Base-by-base conservation (phyloP, 352 stramenopile genomes). In the Peronospora belbahrii region DNA sequence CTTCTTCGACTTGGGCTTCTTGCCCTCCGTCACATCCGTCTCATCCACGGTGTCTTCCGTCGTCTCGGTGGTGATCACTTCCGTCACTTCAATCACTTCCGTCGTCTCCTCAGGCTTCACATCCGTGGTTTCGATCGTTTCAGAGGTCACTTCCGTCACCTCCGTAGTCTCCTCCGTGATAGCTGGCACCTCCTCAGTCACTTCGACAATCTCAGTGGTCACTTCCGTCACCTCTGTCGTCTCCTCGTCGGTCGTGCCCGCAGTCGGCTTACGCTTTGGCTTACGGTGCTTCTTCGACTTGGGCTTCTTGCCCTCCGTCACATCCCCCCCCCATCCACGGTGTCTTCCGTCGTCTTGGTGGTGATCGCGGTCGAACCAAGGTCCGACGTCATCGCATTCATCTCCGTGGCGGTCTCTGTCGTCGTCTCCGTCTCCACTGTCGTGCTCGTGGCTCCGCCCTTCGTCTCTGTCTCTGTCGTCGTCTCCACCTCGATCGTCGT, bases 211-310 rank as follows among this genome's bases (percentile, higher is more conserved):
- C 42, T 41, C 36, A 14, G 43, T 43, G 8, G 38, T 42, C 17
- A 52, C 34, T 45, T 36, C 45, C 27, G 35, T 52, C 36, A 19
- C 35, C 36, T 37, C 37, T 35, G 38, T 35, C 6, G 34, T 45
- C 45, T 34, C 36, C 18, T 52, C 28, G 27, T 37, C 41, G 28
- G 17, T 48, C 41, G 11, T 15, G 4, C 33, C 41, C 34, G 22
- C 34, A 11, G 39, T 36, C 19, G 43, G 23, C 23, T 27, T 27
- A 7, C 23, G 42, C 42, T 49, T 49, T 31, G 42, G 42, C 42
- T 49, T 49, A 31, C 42, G 42, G 30, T 41, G 8, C 28, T 49
- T 49, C 42, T 49, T 49, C 42, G 42, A 49, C 42, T 49, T 49
- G 42, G 42, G 42, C 23, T 27, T 27, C 42, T 49, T 41, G 42